Percentiles rank a stretch among this genome's conserved stretches.
phyloP scores from a whole-genome alignment of 2,329 filamentous ascomycete species.

The Beauveria bassiana region DNA sequence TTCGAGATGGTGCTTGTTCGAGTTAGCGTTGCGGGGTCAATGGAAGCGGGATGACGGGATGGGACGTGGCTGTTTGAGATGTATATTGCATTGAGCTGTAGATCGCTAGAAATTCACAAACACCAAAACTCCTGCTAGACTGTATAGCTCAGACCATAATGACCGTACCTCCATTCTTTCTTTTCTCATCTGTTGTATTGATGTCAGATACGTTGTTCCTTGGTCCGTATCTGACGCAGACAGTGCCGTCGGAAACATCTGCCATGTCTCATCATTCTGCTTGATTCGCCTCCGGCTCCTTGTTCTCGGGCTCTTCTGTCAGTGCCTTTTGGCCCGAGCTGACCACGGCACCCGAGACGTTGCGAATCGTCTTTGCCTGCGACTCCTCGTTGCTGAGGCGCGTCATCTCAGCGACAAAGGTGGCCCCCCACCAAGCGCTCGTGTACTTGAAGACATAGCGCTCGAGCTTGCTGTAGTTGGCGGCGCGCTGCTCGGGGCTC shows the following conservation, averaged over 20 bases:
- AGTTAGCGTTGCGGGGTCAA: neutral
- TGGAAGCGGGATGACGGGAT: too few species aligned
- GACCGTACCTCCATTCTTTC: neutral
- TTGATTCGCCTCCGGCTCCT: neutral
- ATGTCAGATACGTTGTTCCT: neutral
- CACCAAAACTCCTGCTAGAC: slow-evolving; percentile 7
- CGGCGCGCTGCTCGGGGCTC: slow-evolving; percentile 76
- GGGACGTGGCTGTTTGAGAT: neutral
- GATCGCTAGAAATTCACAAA: slow-evolving; percentile 7
- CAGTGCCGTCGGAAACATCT: neutral
- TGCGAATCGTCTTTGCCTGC: slow-evolving; percentile 33
- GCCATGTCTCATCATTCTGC: neutral
- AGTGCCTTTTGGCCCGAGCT: slow-evolving; percentile 12
- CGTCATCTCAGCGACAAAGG: slow-evolving; percentile 80
- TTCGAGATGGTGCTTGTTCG: neutral
- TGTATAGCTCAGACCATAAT: neutral
- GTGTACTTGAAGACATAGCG: slow-evolving; percentile 98
- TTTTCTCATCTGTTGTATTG: neutral
- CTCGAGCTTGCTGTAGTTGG: slow-evolving; percentile 86
- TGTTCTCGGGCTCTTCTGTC: neutral
- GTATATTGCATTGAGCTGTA: neutral
- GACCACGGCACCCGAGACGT: slow-evolving; percentile 32
- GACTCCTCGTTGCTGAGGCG: slow-evolving; percentile 35
- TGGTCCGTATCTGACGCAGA: neutral
- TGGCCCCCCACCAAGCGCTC: slow-evolving; percentile 92